Evolutionary conservation across 345 rosid species (phyloP).

Genomic region (Eucalyptus sideroxylon): DNA sequence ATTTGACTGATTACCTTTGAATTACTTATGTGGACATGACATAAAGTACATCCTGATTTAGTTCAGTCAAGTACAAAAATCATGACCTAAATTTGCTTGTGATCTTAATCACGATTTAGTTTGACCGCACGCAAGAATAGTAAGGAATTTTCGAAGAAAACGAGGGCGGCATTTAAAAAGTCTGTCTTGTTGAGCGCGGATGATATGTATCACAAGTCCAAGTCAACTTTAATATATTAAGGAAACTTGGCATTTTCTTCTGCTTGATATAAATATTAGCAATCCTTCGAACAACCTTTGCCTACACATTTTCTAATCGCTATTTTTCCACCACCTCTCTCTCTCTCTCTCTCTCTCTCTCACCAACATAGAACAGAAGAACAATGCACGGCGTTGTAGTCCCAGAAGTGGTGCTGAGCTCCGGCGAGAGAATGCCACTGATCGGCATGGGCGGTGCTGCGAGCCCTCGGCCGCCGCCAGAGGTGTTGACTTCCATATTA

Average conservation of each 20-base stretch:
- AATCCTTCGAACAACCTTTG: neutral
- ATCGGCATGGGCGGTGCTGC: constrained; percentile 16
- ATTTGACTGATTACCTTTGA: neutral
- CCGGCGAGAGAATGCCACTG: constrained; percentile 23
- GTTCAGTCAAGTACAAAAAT: neutral
- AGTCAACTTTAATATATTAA: neutral
- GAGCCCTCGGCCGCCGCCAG: neutral
- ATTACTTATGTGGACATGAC: neutral
- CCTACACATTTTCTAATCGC: neutral
- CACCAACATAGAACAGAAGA: neutral
- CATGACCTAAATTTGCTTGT: neutral
- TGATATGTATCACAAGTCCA: neutral
- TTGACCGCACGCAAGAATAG: neutral
- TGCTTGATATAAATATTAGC: neutral
- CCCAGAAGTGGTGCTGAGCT: constrained; percentile 3
- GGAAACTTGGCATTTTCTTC: neutral
- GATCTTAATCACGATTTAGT: neutral
- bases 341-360: neutral
- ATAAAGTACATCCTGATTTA: neutral
- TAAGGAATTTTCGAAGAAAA: neutral
- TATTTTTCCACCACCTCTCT: neutral
- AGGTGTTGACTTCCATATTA: constrained; percentile 2
- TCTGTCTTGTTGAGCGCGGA: neutral
- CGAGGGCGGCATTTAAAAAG: neutral
- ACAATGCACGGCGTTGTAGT: neutral